Percentiles rank a stretch among this genome's conserved stretches.
Evolutionary conservation across 2,329 filamentous ascomycete genomes (phyloP).

Genomic region (Nigrospora sphaerica): DNA sequence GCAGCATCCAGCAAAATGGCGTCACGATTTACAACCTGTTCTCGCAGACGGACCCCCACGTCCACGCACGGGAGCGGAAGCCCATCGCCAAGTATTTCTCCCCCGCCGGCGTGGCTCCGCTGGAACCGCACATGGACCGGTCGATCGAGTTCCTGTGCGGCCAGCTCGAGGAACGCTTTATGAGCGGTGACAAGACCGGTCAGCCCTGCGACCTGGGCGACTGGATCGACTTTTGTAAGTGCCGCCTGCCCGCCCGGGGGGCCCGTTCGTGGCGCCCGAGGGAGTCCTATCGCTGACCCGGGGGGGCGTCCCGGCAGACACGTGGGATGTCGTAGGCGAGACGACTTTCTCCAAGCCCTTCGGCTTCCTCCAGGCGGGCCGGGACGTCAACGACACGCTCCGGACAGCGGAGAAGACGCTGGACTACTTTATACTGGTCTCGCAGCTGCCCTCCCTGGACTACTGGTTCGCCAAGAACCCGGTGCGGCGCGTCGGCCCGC

Average conservation of each 20-base stretch:
- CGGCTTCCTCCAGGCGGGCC: constrained; percentile 30
- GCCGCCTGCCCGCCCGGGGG: no score
- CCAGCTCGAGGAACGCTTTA: constrained; percentile 23
- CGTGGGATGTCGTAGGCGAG: constrained; percentile 35
- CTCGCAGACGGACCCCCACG: constrained; percentile 14
- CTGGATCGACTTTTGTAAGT: constrained; percentile 22
- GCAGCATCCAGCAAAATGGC: constrained; percentile 15
- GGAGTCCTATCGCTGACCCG: no score
- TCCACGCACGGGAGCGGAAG: no score
- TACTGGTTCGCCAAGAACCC: constrained; percentile 28
- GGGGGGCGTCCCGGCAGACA: constrained; percentile 12
- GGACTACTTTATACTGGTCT: constrained; percentile 22
- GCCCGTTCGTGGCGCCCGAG: no score
- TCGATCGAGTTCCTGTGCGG: constrained; percentile 22
- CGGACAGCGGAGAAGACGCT: constrained; percentile 21
- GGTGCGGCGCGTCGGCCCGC: background rate
- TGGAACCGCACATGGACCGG: constrained; percentile 1
- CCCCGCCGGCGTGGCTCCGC: no score
- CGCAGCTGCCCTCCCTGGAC: constrained; percentile 24
- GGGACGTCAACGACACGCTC: constrained; percentile 30
- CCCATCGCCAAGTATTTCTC: no score
- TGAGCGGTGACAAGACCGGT: constrained; percentile 13
- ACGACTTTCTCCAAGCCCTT: constrained; percentile 34
- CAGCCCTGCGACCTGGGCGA: constrained; percentile 28
- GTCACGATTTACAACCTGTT: constrained; percentile 23